Conservation (phyloP, 1,284 basidiomycete genomes). For the Naganishia albida region DNA sequence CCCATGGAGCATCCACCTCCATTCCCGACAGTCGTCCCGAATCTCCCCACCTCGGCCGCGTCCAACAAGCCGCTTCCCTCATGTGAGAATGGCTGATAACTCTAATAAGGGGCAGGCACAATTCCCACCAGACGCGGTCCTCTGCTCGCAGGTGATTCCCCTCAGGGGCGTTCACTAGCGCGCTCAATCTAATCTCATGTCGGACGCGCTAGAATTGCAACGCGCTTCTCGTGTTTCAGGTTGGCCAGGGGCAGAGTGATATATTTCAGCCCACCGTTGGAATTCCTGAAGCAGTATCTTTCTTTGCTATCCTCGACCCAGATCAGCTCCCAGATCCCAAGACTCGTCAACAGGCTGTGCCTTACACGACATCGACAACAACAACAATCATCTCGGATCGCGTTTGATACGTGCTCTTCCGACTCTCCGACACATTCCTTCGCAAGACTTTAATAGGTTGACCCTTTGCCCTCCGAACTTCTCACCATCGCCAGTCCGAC, state of each 20-base stretch:
- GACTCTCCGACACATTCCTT: not conserved
- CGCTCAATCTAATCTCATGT: slow-evolving; percentile 3
- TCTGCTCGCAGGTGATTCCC: not conserved
- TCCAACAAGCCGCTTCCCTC: slow-evolving; percentile 6
- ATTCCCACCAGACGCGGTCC: not conserved
- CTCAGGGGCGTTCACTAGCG: not conserved
- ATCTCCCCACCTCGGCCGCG: too few relatives aligned
- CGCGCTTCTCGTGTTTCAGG: not conserved
- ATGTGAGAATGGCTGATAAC: not conserved
- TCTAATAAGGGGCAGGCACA: not conserved
- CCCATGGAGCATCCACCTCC: too few relatives aligned
- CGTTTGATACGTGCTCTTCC: slow-evolving; percentile 27
- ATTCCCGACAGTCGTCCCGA: too few relatives aligned
- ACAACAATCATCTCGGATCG: not conserved
- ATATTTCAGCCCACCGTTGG: not conserved
- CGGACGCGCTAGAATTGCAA: slow-evolving; percentile 6
- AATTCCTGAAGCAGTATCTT: not conserved
- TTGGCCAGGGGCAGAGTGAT: not conserved
- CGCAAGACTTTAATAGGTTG: not conserved
- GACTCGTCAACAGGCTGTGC: slow-evolving; percentile 16
- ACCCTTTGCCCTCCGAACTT: not conserved
- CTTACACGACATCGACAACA: not conserved
- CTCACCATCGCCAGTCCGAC: not conserved
- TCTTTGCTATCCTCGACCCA: not conserved
- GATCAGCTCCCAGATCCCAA: not conserved